Evolutionary conservation across 805 yeast genomes (phyloP), one percentile per base, ranked within the genome.

Genomic region (Starmerella cellae): DNA sequence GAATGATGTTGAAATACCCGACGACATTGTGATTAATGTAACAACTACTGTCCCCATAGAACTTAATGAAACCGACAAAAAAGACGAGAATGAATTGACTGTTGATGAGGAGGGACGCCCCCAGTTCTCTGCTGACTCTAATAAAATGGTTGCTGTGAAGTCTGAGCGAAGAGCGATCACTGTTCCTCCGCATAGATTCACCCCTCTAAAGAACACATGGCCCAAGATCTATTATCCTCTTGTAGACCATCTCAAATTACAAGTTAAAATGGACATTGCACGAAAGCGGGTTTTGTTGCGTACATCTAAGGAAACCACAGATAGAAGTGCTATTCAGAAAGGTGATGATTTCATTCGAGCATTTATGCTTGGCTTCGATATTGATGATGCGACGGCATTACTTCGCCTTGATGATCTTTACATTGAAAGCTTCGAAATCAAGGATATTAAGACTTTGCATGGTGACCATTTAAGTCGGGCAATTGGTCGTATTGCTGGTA

Each of bases 401-500:
- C 71, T 91, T 55, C 76, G 98, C 64, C 69, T 91, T 56, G 98
- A 91, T 62, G 99, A 91, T 63, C 72, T 91, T 51, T 91, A 87
- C 67, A 87, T 91, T 51, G 98, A 91, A 64, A 84, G 97, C 4
- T 91, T 91, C 59, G 99, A 91, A 61, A 73, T 91, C 55, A 91
- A 91, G 61, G 99, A 91, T 63, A 96, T 91, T 44, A 93, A 91
- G 65, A 88, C 96, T 4, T 68, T 91, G 53, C 77, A 76, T 23
- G 98, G 97, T 22, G 98, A 91, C 65, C 98, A 91, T 73, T 70
- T 91, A 60, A 81, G 95, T 40, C 79, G 99, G 72, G 98, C 99
- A 6, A 91, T 91, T 60, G 99, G 98, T 58, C 84, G 99, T 72
- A 91, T 91, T 63, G 98, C 99, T 13, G 99, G 99, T 63, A 93